Conservation (phyloP, 129 eudicot species). For the Arctium lappa region DNA sequence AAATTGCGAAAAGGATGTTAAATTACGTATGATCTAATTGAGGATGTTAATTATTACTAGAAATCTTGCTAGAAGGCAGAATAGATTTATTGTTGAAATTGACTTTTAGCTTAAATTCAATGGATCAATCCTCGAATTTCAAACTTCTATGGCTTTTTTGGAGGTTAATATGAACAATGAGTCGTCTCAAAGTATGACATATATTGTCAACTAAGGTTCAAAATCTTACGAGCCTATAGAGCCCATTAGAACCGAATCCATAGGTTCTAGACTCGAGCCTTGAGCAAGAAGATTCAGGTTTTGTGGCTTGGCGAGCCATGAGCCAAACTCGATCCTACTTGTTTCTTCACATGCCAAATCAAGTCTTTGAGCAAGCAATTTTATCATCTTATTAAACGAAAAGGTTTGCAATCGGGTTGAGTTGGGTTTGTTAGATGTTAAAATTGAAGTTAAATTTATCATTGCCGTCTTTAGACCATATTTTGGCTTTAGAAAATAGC, state of each 20-base stretch:
- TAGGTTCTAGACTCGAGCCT: too few species aligned
- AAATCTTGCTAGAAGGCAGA: background rate
- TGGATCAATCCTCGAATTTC: background rate
- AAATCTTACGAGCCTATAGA: too few species aligned
- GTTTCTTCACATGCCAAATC: too few species aligned
- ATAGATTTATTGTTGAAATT: background rate
- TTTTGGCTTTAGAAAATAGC: background rate
- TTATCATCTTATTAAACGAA: background rate
- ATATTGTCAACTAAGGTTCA: background rate
- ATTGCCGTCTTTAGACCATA: background rate
- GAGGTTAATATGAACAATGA: too few species aligned
- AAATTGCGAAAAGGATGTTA: background rate
- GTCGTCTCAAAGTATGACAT: background rate
- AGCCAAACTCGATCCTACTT: too few species aligned
- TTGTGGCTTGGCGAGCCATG: too few species aligned
- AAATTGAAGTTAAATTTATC: background rate
- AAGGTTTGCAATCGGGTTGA: background rate
- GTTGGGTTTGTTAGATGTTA: background rate
- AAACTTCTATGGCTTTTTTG: slow-evolving; percentile 3
- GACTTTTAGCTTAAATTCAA: background rate
- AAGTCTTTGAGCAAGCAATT: too few species aligned
- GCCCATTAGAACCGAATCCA: too few species aligned
- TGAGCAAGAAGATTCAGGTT: too few species aligned
- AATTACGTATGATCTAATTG: background rate
- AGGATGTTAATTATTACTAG: background rate